Percentiles rank a stretch among this genome's conserved stretches.
These are phyloP conservation scores for Olyra latifolia DNA, from an alignment of 176 grass and related monocot species.

Conservation along the genomic window DNA sequence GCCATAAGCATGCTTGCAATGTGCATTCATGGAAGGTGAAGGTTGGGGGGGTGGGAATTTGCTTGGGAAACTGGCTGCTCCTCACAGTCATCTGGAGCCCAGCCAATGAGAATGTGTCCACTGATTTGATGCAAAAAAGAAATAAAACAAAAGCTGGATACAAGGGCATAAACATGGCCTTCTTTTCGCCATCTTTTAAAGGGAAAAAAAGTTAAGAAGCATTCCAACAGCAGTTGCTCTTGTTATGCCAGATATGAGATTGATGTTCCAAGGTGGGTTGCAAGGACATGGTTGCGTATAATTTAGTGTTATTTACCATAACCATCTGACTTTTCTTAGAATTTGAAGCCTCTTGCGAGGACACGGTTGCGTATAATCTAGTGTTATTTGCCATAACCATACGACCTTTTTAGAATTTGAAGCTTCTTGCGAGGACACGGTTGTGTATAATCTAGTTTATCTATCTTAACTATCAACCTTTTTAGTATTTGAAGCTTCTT, in stretches of 20 bases:
- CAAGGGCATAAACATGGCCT: not conserved
- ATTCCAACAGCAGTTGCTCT: not conserved
- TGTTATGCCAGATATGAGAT: not conserved
- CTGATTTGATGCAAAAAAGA: slow-evolving; percentile 26
- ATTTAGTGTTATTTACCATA: not conserved
- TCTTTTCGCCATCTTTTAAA: not conserved
- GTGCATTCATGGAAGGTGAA: slow-evolving; percentile 44
- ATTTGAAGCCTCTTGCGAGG: slow-evolving; percentile 20
- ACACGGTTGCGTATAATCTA: too few species aligned
- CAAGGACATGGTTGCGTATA: not conserved
- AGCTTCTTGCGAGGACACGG: too few species aligned
- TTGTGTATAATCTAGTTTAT: not conserved
- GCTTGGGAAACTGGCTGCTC: slow-evolving; percentile 16
- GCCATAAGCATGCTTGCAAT: slow-evolving; percentile 30
- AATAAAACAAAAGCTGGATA: not conserved
- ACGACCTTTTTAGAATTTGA: too few species aligned
- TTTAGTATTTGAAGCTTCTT: slow-evolving; percentile 27
- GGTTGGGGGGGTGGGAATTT: slow-evolving; percentile 15
- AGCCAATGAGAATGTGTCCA: slow-evolving; percentile 35
- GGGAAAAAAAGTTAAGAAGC: not conserved
- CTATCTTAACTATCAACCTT: not conserved
- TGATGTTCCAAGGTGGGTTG: not conserved
- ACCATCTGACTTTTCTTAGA: not conserved
- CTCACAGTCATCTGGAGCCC: slow-evolving; percentile 5
- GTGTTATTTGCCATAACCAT: too few species aligned